phyloP scores from a whole-genome alignment of 1,139 yeast genomes.

The Saccharomycopsis phalli region DNA sequence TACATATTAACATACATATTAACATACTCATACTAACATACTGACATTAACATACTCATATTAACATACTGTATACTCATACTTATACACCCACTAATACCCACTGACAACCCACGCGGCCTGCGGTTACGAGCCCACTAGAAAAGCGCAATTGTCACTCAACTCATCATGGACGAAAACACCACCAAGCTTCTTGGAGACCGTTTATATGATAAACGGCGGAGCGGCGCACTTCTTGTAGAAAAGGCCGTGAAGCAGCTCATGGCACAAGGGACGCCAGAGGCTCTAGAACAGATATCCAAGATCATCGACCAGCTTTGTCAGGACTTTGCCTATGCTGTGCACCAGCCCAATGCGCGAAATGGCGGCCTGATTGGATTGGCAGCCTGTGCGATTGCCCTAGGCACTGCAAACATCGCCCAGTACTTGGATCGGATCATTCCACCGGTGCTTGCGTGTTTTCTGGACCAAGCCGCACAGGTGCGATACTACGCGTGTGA shows the following conservation, averaged over 20 bases:
- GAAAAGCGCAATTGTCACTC: no score
- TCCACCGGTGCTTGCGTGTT: conserved; percentile 91
- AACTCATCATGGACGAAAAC: conserved; percentile 54
- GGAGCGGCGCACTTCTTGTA: conserved; percentile 85
- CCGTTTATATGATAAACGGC: conserved; percentile 87
- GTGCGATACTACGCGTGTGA: conserved; percentile 97
- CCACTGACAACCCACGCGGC: no score
- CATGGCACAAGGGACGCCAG: conserved; percentile 38
- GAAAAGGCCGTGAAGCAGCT: conserved; percentile 74
- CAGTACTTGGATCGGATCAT: conserved; percentile 75
- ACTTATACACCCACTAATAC: no score
- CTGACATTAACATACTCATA: no score
- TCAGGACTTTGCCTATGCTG: conserved; percentile 64
- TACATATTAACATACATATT: no score
- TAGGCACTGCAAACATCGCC: conserved; percentile 64
- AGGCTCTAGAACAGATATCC: conserved; percentile 60
- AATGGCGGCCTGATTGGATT: conserved; percentile 71
- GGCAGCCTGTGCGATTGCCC: conserved; percentile 71
- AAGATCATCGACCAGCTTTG: conserved; percentile 60
- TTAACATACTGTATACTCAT: no score
- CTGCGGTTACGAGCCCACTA: no score
- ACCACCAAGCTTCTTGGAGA: conserved; percentile 80
- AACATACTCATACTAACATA: no score
- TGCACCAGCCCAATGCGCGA: conserved; percentile 68
- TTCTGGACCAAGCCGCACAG: conserved; percentile 93